Evolutionary conservation across 139 green algal species (phyloP), one percentile per base, ranked within the genome.

Genomic region (Micractinium conductrix): DNA sequence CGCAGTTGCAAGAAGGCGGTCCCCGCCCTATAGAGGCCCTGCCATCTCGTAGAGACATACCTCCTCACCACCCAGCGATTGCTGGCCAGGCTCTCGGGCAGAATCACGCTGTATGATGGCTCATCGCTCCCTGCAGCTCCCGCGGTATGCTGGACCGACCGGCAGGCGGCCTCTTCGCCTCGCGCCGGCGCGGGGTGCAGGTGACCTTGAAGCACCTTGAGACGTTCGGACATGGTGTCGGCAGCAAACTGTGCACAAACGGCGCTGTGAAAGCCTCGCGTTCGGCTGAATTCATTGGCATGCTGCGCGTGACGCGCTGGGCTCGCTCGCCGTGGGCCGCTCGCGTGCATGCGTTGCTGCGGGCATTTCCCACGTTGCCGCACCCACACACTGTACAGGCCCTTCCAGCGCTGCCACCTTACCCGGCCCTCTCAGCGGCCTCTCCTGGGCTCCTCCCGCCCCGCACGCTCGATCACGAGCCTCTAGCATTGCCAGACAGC

Each of bases 1-100:
- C 1, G 65, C 33, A 22, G 26, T 19, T 38, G 33, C n/a, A 44
- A 30, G 4, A 30, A 33, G n/a, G 33, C 17, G 0, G 26, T 21
- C 7, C 7, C 8, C 33, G 26, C 35, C 9, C n/a, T 33, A 6
- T 72, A 33, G 4, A 14, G 2, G 33, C 65, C 26, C 33, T 44
- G 7, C 42, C 1, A 4, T 16, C 6, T 28, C 71, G 28, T 4
- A 12, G 12, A 35, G 7, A 58, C 80, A 58, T 70, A 95, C 95
- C 95, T 94, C 78, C 92, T 89, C 19, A 98, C 95, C n/a, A 88
- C 69, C 95, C 95, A 98, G 1, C 86, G 83, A 24, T 93, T 87
- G 12, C 89, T 45, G 8, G 84, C 84, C 22, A 98, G 89, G 55
- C 91, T 94, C 85, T 98, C 95, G 1, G 95, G 95, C 38, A 98